Conservation (phyloP, 1,139 yeast genomes). For the Yamadazyma sp. region DNA sequence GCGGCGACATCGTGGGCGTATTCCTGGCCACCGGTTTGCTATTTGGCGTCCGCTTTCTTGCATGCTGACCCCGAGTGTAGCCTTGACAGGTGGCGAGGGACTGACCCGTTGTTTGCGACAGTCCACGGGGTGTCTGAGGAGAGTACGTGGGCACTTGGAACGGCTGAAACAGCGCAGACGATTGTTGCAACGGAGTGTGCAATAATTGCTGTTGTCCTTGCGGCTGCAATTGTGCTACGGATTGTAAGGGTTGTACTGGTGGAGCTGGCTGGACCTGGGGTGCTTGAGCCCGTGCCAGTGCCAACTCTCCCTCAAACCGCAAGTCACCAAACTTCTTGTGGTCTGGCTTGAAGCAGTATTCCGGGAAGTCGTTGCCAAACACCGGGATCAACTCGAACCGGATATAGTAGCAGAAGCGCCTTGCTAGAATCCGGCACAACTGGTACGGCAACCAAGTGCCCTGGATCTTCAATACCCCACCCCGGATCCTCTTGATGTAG, state of each 20-base stretch:
- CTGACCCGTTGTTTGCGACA: too few relatives aligned
- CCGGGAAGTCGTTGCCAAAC: conserved; percentile 75
- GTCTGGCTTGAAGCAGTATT: conserved; percentile 63
- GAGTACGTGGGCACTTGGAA: too few relatives aligned
- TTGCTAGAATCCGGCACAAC: conserved; percentile 67
- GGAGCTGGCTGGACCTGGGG: too few relatives aligned
- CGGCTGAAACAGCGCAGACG: too few relatives aligned
- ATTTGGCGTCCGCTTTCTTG: too few relatives aligned
- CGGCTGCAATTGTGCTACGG: too few relatives aligned
- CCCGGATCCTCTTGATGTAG: conserved; percentile 74
- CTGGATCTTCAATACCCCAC: conserved; percentile 90
- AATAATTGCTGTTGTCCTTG: too few relatives aligned
- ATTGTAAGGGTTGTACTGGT: not conserved
- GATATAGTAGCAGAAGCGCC: conserved; percentile 75
- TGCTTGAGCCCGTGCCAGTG: not conserved
- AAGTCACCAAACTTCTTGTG: conserved; percentile 72
- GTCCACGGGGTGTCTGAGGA: too few relatives aligned
- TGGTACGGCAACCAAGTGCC: conserved; percentile 91
- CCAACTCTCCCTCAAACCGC: conserved; percentile 29
- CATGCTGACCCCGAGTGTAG: too few relatives aligned
- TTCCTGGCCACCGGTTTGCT: too few relatives aligned
- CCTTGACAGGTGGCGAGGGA: not conserved
- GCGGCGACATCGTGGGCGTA: not conserved
- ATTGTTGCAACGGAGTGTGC: too few relatives aligned
- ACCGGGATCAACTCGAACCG: conserved; percentile 76